Evolutionary conservation across 1,139 yeast genomes (phyloP).

Genomic region (Sugiyamaella paludigena): DNA sequence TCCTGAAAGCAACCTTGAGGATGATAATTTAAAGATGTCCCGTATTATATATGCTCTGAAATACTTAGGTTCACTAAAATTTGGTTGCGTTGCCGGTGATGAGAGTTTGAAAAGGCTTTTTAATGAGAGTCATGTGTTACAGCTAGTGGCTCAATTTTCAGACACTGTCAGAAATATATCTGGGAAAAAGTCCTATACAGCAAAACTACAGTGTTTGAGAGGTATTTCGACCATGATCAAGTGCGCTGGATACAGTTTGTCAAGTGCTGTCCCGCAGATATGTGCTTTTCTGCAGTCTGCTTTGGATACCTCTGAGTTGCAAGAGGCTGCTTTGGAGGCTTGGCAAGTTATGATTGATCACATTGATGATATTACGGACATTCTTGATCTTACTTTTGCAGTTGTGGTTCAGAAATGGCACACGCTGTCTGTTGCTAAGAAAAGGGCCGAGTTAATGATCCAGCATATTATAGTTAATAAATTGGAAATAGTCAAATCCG

Average conservation of each 20-base stretch:
- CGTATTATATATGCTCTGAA: constrained; percentile 24
- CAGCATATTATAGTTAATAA: constrained; percentile 20
- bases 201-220: constrained; percentile 66
- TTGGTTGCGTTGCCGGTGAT: constrained; percentile 5
- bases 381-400: constrained; percentile 57
- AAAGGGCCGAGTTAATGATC: constrained; percentile 24
- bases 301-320: constrained; percentile 60
- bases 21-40: constrained; percentile 16
- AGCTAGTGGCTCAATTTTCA: constrained; percentile 75
- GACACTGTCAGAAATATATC: constrained; percentile 72
- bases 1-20: neutral
- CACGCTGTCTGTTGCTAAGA: constrained; percentile 31
- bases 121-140: constrained; percentile 48
- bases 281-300: constrained; percentile 85
- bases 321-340: constrained; percentile 61
- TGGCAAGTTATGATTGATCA: constrained; percentile 55
- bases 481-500: constrained; percentile 13
- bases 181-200: constrained; percentile 69
- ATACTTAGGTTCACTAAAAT: constrained; percentile 19
- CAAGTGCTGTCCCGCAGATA: constrained; percentile 82
- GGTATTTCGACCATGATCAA: constrained; percentile 71
- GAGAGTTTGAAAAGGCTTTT: constrained; percentile 19
- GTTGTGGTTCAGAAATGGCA: constrained; percentile 64
- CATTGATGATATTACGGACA: constrained; percentile 50
- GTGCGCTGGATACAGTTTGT: constrained; percentile 59